Base-by-base conservation (phyloP, 495 filamentous ascomycete species). In the Talaromyces ruber region DNA sequence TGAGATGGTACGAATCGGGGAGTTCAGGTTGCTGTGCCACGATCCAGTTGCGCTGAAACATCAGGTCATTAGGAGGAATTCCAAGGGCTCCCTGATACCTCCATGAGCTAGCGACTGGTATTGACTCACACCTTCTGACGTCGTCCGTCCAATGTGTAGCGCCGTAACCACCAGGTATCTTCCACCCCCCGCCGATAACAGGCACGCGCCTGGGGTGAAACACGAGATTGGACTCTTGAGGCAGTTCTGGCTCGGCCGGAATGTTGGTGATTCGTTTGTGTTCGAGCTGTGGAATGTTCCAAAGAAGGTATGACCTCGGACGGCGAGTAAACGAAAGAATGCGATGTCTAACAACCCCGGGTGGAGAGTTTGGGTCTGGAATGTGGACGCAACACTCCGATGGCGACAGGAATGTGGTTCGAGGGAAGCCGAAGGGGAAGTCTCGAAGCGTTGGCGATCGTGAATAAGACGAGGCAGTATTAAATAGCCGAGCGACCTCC, bases 171-270 rank as follows among this genome's bases (percentile, higher is more conserved):
- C 28, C 54, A 37, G 28, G 54, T 37, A 28, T 59, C 22, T 54
- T 26, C 51, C 51, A 54, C 51, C 57, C 30, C 57, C 57, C 54
- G 12, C 54, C 54, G 54, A 57, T 34, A 34, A 34, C 54, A 30
- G 54, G 54, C 54, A 34, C 54, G 54, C 54, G 54, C 54, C 54
- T 57, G 54, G 54, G 16, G 54, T 57, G 54, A 57, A 57, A 30
- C 54, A 34, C 26, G 21, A 57, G 54, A 34, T 34, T 29, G 16
- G n/a, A 47, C 43, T 47, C 50, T n/a, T 25, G 50, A 14, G 50
- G 22, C 50, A 6, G 11, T 29, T 34, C 12, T 57, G 25, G 34
- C 34, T 53, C 24, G 25, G 43, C 43, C 53, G 54, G 29, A 18
- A 6, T 9, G 54, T 11, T 22, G 51, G 51, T 28, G 54, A 57